phyloP scores from a whole-genome alignment of 1,284 basidiomycete genomes.

The Leccinum angustisporum region DNA sequence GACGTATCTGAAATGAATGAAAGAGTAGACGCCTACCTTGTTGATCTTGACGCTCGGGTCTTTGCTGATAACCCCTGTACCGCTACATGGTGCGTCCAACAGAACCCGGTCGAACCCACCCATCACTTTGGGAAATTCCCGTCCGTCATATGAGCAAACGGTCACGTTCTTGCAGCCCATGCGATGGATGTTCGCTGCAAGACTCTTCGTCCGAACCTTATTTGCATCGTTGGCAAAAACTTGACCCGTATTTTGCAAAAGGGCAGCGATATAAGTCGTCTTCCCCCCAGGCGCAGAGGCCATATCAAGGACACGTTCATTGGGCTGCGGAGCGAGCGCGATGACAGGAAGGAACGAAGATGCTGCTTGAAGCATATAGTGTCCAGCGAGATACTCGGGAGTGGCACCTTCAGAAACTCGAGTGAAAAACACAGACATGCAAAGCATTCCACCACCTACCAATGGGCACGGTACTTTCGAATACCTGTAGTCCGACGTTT shows the following conservation, averaged over 20 bases:
- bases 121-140: constrained; percentile 99
- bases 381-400: constrained; percentile 97
- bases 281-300: constrained; percentile 98
- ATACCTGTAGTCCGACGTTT: constrained; percentile 97
- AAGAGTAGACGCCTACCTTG: constrained; percentile 61
- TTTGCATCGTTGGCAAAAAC: constrained; percentile 99
- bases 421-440: constrained; percentile 2
- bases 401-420: constrained; percentile 66
- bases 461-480: constrained; percentile 94
- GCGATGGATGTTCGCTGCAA: constrained; percentile 95
- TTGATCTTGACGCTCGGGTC: constrained; percentile 97
- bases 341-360: constrained; percentile 99
- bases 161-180: constrained; percentile 98
- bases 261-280: constrained; percentile 93
- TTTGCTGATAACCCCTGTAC: constrained; percentile 98
- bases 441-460: constrained; percentile 42
- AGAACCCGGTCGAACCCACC: constrained; percentile 97
- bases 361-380: constrained; percentile 99
- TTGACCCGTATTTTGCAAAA: constrained; percentile 96
- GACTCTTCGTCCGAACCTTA: constrained; percentile 92
- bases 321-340: constrained; percentile 88
- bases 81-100: constrained; percentile 96
- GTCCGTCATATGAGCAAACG: constrained; percentile 95
- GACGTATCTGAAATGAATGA: not conserved
- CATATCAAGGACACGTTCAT: constrained; percentile 97